A percentile compares a stretch with the other conserved stretches of the same genome.
These are phyloP conservation scores for Populus hybrid DNA, from an alignment of 441 rosid species.

Conservation along the genomic window DNA sequence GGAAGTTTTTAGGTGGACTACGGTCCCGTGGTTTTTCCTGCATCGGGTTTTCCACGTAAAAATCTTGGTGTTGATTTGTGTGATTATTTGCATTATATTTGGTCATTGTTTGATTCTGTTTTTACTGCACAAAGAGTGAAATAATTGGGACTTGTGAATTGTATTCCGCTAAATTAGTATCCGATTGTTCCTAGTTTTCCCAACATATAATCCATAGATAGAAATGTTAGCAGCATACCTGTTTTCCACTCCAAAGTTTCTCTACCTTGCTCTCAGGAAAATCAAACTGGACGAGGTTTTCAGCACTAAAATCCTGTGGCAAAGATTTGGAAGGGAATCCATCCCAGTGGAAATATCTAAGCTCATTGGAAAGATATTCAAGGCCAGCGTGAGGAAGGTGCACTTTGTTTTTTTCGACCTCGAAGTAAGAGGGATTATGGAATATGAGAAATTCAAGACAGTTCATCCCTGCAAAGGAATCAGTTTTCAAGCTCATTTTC, in stretches of 20 bases:
- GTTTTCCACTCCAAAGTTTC: constrained; percentile 15
- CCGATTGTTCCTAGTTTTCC: too few relatives aligned
- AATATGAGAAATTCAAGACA: constrained; percentile 11
- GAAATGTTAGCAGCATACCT: background rate
- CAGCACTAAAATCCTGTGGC: constrained; percentile 8
- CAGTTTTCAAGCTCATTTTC: background rate
- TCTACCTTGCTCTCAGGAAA: background rate
- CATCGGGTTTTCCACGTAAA: too few relatives aligned
- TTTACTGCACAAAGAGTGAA: too few relatives aligned
- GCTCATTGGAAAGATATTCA: constrained; percentile 1
- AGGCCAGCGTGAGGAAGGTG: background rate
- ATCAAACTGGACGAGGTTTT: constrained; percentile 10
- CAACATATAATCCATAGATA: background rate
- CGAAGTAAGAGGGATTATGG: background rate
- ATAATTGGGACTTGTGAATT: too few relatives aligned
- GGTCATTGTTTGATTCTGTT: too few relatives aligned
- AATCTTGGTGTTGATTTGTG: too few relatives aligned
- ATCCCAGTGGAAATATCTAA: constrained; percentile 9
- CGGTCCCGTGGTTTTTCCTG: too few relatives aligned
- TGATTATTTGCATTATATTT: too few relatives aligned
- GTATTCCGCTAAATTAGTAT: too few relatives aligned
- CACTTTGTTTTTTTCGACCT: background rate
- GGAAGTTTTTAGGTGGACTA: too few relatives aligned
- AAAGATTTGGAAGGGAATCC: constrained; percentile 13
- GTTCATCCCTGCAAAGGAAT: constrained; percentile 2